phyloP scores from a whole-genome alignment of 2,329 filamentous ascomycete genomes.

The Cytospora leucostoma region DNA sequence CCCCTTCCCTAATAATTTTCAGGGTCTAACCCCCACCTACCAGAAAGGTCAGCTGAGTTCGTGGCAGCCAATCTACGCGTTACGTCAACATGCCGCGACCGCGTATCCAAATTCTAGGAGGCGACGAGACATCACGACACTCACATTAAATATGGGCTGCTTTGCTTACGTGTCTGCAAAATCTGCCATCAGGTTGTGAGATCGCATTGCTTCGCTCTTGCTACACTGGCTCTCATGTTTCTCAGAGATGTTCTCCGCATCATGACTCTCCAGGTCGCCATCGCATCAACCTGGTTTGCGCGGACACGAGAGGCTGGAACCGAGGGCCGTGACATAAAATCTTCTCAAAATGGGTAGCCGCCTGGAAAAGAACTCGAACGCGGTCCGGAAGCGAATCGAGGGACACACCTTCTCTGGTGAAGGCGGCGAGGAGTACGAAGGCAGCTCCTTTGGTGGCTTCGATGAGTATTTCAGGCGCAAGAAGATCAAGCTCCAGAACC shows the following conservation, averaged over 20 bases:
- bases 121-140: background rate
- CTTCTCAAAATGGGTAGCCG: slow-evolving; percentile 56
- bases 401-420: slow-evolving; percentile 75
- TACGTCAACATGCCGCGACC: background rate
- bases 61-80: slow-evolving; percentile 12
- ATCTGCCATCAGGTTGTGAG: slow-evolving; percentile 3
- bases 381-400: slow-evolving; percentile 63
- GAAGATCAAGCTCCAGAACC: slow-evolving; percentile 95
- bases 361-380: slow-evolving; percentile 64
- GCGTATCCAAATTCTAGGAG: background rate
- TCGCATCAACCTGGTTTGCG: slow-evolving; percentile 12
- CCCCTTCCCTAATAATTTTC: background rate
- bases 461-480: slow-evolving; percentile 91
- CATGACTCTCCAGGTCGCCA: slow-evolving; percentile 14
- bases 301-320: slow-evolving; percentile 8
- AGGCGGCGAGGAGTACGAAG: slow-evolving; percentile 86
- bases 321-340: slow-evolving; percentile 25
- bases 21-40: background rate
- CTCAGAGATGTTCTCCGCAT: background rate
- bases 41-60: slow-evolving; percentile 12
- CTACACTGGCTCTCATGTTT: background rate
- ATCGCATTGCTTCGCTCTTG: background rate
- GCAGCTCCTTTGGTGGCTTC: slow-evolving; percentile 86
- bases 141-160: slow-evolving; percentile 2
- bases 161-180: background rate